A percentile compares a stretch with the other conserved stretches of the same genome.
Evolutionary conservation across 306 rosid genomes (phyloP).

Genomic region (Cicer bijugum): DNA sequence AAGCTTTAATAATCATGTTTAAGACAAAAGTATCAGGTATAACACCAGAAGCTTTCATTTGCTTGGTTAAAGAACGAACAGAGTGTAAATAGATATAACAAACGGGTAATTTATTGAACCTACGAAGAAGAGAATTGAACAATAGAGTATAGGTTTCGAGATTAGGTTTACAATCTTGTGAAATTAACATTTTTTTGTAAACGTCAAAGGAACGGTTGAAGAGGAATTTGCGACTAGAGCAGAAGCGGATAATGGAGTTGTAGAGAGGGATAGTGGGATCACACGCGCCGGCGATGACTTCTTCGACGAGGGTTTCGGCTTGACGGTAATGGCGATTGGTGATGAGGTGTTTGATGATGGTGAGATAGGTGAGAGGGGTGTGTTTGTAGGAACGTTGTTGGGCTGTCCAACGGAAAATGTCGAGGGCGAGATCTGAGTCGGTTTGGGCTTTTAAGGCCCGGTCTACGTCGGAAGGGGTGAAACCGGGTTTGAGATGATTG

Average conservation of each 20-base stretch:
- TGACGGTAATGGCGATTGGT: conserved; percentile 58
- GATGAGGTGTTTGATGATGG: conserved; percentile 65
- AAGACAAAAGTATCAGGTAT: conserved; percentile 80
- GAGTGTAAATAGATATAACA: conserved; percentile 73
- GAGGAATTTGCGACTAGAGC: conserved; percentile 64
- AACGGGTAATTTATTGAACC: conserved; percentile 71
- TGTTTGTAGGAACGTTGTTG: conserved; percentile 85
- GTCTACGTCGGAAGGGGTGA: conserved; percentile 66
- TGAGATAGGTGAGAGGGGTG: conserved; percentile 63
- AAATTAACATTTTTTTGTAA: conserved; percentile 76
- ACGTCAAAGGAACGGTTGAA: conserved; percentile 78
- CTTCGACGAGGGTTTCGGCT: conserved; percentile 82
- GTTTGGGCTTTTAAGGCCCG: conserved; percentile 69
- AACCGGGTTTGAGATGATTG: conserved; percentile 81
- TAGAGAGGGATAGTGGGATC: conserved; percentile 68
- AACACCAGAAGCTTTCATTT: conserved; percentile 84
- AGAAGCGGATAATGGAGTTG: conserved; percentile 72
- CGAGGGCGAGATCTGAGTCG: conserved; percentile 90
- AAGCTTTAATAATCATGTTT: conserved; percentile 89
- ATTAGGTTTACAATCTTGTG: conserved; percentile 65
- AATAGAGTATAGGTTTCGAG: conserved; percentile 73
- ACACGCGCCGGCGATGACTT: conserved; percentile 88
- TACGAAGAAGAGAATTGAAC: conserved; percentile 67
- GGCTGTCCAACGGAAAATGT: conserved; percentile 94
- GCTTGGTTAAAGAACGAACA: conserved; percentile 69